A percentile compares a stretch with the other conserved stretches of the same genome.
These are phyloP conservation scores for Orbilia quercus DNA, from an alignment of 2,329 filamentous ascomycete genomes.

Conservation along the genomic window DNA sequence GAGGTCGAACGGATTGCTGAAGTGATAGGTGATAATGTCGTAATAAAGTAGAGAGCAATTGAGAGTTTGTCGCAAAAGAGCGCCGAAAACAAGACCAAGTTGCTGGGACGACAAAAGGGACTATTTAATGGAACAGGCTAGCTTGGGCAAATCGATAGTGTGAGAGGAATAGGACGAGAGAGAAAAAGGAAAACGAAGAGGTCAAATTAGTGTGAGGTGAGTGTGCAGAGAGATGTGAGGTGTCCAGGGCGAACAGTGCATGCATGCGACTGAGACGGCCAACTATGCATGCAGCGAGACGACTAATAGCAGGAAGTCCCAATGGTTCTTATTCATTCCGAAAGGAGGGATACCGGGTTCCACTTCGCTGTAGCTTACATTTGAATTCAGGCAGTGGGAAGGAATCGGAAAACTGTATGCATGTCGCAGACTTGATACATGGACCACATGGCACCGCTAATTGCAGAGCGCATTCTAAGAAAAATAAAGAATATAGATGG, in stretches of 20 bases:
- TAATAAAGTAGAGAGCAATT: no score
- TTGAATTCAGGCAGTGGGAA: constrained; percentile 8
- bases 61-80: constrained; percentile 12
- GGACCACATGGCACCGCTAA: constrained; percentile 16
- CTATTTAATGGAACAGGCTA: constrained; percentile 23
- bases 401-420: neutral
- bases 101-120: constrained; percentile 15
- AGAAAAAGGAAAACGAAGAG: constrained; percentile 10
- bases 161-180: constrained; percentile 2
- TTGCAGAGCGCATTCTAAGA: constrained; percentile 7
- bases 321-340: constrained; percentile 26
- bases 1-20: constrained; percentile 4
- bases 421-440: neutral
- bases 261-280: constrained; percentile 36
- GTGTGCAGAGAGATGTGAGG: constrained; percentile 2
- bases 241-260: constrained; percentile 46
- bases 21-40: neutral
- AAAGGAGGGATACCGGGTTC: constrained; percentile 17
- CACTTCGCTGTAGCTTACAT: no score
- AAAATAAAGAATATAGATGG: no score
- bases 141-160: constrained; percentile 7
- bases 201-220: constrained; percentile 2
- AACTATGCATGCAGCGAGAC: constrained; percentile 43
- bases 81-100: constrained; percentile 12
- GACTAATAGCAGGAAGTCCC: constrained; percentile 25